Evolutionary conservation across 2,329 filamentous ascomycete genomes (phyloP), one percentile per base, ranked within the genome.

Genomic region (Triangularia verruculosa): DNA sequence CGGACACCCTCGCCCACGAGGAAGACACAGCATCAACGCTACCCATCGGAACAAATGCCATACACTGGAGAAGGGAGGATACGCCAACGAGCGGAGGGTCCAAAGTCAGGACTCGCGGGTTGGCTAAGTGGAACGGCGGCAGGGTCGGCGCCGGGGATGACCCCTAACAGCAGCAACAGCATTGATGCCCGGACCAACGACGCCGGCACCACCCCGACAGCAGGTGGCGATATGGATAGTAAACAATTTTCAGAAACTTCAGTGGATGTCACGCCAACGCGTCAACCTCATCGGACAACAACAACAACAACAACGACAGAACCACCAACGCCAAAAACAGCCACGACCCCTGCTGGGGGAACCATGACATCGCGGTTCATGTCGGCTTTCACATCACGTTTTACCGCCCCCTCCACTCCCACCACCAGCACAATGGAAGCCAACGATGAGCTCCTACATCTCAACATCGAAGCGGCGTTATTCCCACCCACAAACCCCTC

Each of bases 401-500:
- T 78, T 34, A 74, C 71, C 25, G 72, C 73, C 24, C 59, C 72
- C 13, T 72, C 64, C 0, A 57, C 67, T 3, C 72, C 66, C 24
- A 68, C 63, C 22, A 62, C 57, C 27, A 60, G 72, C 61, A 47
- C n/a, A 4, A 22, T 47, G 39, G 39, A 47, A 68, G 32, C 72
- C 69, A 76, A 82, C 61, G 85, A 88, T 64, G 83, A 86, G 63
- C 78, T 87, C 5, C 79, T 82, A 68, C 79, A 78, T 57, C 75
- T 89, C 57, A 79, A 88, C 70, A 78, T 89, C 43, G 80, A 83
- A 30, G 72, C 80, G 1, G 81, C 82, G 0, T 78, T 89, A 12
- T 86, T 83, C 64, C 83, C 85, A 0, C 66, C 74, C 1, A 76
- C 77, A 1, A 70, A 76, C 0, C 76, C 82, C 1, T 68, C 70